A percentile compares a stretch with the other conserved stretches of the same genome.
phyloP scores from a whole-genome alignment of 257 asterid genomes.

The Solanum bulbocastanum region DNA sequence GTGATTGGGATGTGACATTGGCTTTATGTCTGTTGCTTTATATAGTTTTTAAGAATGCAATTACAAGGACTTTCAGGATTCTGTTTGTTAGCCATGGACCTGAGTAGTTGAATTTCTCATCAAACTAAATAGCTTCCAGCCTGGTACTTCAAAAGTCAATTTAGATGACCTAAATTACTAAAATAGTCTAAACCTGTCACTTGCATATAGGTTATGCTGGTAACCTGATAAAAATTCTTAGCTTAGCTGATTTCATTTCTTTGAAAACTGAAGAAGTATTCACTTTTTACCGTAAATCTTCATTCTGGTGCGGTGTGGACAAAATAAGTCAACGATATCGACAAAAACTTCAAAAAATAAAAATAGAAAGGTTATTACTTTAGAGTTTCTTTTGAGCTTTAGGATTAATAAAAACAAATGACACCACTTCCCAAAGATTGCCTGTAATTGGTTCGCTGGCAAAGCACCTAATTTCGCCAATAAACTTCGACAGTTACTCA shows the following conservation, averaged over 20 bases:
- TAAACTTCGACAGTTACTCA: background rate
- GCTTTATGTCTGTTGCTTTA: background rate
- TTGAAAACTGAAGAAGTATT: background rate
- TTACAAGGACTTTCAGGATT: background rate
- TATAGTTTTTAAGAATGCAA: slow-evolving; percentile 11
- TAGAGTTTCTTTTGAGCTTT: background rate
- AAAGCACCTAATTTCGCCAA: background rate
- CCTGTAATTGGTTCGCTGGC: background rate
- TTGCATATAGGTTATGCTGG: background rate
- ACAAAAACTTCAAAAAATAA: background rate
- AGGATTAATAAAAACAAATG: background rate
- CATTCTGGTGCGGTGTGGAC: background rate
- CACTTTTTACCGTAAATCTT: background rate
- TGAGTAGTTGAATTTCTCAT: slow-evolving; percentile 20
- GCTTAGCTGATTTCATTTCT: background rate
- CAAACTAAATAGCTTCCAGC: background rate
- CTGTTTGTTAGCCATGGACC: slow-evolving; percentile 8
- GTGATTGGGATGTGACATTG: background rate
- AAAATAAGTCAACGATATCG: background rate
- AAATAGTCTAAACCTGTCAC: background rate
- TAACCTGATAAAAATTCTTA: background rate
- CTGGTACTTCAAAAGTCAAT: background rate
- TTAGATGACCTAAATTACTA: background rate
- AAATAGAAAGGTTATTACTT: background rate
- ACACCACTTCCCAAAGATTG: background rate